These are phyloP conservation scores for Arabidopsis hybrid DNA, from an alignment of 441 rosid species.

Conservation along the genomic window DNA sequence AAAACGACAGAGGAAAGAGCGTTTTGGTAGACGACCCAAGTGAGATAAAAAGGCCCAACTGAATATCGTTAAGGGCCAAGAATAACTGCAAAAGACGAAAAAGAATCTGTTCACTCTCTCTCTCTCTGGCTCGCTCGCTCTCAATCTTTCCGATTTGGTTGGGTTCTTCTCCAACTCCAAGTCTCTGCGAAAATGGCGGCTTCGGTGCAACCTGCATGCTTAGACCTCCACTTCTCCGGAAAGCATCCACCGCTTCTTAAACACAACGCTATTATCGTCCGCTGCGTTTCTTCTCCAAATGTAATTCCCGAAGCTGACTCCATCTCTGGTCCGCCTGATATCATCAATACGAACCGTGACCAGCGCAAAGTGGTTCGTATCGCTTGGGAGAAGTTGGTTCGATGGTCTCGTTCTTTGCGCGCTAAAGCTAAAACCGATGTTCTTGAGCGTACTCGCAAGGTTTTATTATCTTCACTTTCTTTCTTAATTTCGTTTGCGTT, in stretches of 20 bases:
- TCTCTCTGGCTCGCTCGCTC: constrained; percentile 1
- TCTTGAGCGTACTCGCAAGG: constrained; percentile 85
- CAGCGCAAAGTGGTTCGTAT: constrained; percentile 73
- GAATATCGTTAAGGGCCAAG: background rate
- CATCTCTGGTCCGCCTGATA: constrained; percentile 31
- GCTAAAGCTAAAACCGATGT: constrained; percentile 76
- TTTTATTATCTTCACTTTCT: constrained; percentile 18
- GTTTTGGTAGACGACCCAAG: background rate
- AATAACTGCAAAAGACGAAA: constrained; percentile 10
- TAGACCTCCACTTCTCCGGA: constrained; percentile 43
- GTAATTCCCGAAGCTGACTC: constrained; percentile 34
- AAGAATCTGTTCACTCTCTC: constrained; percentile 22
- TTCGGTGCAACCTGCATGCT: constrained; percentile 46
- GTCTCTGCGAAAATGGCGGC: constrained; percentile 47
- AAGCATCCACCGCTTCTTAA: constrained; percentile 32
- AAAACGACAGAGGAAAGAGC: background rate
- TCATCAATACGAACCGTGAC: constrained; percentile 50
- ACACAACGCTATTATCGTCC: constrained; percentile 27
- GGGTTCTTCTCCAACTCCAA: constrained; percentile 31
- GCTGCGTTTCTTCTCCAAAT: constrained; percentile 41
- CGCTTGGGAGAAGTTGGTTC: constrained; percentile 91
- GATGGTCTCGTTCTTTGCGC: constrained; percentile 93
- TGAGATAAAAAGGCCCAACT: constrained; percentile 11
- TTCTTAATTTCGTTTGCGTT: background rate
- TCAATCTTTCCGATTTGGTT: constrained; percentile 36